Percentiles rank a stretch among this genome's conserved stretches.
These are phyloP conservation scores for Metarhizium humberi DNA, from an alignment of 2,329 filamentous ascomycete species.

Conservation along the genomic window DNA sequence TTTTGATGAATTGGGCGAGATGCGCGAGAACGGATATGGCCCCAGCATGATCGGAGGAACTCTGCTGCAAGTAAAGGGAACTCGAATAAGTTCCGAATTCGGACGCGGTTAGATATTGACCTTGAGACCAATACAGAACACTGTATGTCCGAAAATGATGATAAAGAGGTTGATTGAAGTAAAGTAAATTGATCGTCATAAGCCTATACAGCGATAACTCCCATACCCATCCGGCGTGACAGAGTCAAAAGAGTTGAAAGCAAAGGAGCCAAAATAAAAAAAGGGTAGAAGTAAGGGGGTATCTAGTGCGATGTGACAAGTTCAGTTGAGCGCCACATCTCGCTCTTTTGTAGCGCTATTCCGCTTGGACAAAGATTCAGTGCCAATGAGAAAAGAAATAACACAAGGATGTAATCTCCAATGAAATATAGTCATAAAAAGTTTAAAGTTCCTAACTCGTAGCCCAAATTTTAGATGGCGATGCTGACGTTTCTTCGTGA, in stretches of 20 bases:
- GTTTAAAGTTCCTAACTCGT: background rate
- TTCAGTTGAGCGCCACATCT: background rate
- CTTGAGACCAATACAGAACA: background rate
- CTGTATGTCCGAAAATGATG: background rate
- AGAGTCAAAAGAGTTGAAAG: background rate
- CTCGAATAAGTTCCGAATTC: background rate
- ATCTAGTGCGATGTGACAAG: constrained; percentile 1
- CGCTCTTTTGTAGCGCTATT: background rate
- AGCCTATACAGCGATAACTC: background rate
- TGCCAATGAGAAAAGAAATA: background rate
- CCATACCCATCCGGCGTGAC: background rate
- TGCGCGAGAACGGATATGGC: background rate
- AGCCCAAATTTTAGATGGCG: constrained; percentile 30
- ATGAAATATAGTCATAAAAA: background rate
- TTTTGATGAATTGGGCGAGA: background rate
- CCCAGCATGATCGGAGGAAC: background rate
- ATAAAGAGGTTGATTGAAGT: background rate
- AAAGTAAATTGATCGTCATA: background rate
- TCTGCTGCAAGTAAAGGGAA: background rate
- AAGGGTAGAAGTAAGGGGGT: background rate
- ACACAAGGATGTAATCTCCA: background rate
- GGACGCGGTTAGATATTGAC: background rate
- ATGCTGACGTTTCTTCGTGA: constrained; percentile 57
- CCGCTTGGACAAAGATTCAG: background rate
- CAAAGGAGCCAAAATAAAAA: background rate